Base-by-base conservation (phyloP, 2,329 filamentous ascomycete genomes). In the Metarhizium album region DNA sequence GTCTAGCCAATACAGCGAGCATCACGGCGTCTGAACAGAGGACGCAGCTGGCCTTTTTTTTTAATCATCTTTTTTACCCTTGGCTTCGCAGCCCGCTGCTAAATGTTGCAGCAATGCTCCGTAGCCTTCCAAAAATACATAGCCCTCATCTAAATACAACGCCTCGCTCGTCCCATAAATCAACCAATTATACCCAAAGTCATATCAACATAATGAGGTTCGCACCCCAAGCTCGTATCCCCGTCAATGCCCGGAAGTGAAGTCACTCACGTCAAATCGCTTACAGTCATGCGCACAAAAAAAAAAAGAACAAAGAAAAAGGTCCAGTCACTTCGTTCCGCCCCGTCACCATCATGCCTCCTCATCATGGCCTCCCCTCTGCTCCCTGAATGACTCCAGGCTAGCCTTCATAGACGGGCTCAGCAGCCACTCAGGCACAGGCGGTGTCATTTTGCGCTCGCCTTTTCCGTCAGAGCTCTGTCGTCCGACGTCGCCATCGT, bases 351-450 rank as follows among this genome's bases (percentile, higher is more conserved):
- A 33, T 37, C 40, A 5, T 42, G 6, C 31, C 29, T 27, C 37
- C 23, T 42, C 47, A 23, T 42, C 38, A 35, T 33, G 16, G 29
- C 27, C 35, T 33, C 27, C 18, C n/a, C 29, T 45, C 24, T 24
- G 42, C 47, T 48, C 51, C 45, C 23, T 46, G 23, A 46, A 48
- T 5, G 46, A 46, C 2, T 51, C 48, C 14, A 53, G 64, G 59
- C 74, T 79, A 24, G 70, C 70, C 51, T 72, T 69, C 47, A 71
- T 64, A n/a, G 76, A 75, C 0, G 75, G 74, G 52, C 71, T 74
- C 51, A 83, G 62, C 35, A 82, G 74, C 73, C 78, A 83, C 6
- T 80, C 78, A 0, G 80, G 80, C 40, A 83, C 79, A 1, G 79
- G 79, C 11, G 80, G 78, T 9, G 78, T 81, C 67, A 82, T 71